Evolutionary conservation across 352 stramenopile genomes (phyloP).

Genomic region (Pythium plurisporium): DNA sequence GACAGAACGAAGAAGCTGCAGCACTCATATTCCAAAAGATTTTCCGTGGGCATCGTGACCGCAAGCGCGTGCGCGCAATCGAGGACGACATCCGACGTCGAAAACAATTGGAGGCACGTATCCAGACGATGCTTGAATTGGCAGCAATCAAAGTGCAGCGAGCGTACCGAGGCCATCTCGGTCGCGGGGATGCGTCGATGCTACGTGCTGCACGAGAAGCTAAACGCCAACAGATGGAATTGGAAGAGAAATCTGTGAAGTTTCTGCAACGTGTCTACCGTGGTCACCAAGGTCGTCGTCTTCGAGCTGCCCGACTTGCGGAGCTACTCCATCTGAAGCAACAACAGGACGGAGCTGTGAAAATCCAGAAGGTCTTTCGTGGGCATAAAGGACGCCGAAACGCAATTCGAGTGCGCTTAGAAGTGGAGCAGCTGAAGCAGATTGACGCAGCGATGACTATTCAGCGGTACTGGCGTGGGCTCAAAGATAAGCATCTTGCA

Average conservation of each 20-base stretch:
- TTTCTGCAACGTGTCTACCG: constrained; percentile 81
- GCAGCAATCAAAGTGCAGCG: constrained; percentile 69
- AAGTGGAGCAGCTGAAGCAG: constrained; percentile 33
- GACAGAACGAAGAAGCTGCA: constrained; percentile 47
- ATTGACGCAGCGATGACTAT: constrained; percentile 66
- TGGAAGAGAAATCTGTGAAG: constrained; percentile 35
- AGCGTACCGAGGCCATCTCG: constrained; percentile 57
- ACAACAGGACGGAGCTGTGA: constrained; percentile 41
- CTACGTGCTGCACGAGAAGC: constrained; percentile 44
- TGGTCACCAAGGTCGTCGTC: constrained; percentile 49
- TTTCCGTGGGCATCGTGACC: constrained; percentile 59
- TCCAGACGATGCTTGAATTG: constrained; percentile 54
- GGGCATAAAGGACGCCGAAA: constrained; percentile 45
- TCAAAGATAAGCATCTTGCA: constrained; percentile 71
- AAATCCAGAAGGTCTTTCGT: constrained; percentile 74
- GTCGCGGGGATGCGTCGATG: constrained; percentile 43
- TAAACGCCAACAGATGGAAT: constrained; percentile 34
- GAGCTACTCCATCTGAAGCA: constrained; percentile 47
- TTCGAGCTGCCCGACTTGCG: constrained; percentile 37
- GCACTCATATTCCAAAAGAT: constrained; percentile 73
- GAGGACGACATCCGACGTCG: constrained; percentile 39
- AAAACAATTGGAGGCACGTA: constrained; percentile 44
- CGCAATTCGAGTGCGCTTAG: constrained; percentile 30
- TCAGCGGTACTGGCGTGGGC: constrained; percentile 69
- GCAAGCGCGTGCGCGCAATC: constrained; percentile 37